Conservation (phyloP, 768 basidiomycete genomes). For the Hemileccinum impolitum region DNA sequence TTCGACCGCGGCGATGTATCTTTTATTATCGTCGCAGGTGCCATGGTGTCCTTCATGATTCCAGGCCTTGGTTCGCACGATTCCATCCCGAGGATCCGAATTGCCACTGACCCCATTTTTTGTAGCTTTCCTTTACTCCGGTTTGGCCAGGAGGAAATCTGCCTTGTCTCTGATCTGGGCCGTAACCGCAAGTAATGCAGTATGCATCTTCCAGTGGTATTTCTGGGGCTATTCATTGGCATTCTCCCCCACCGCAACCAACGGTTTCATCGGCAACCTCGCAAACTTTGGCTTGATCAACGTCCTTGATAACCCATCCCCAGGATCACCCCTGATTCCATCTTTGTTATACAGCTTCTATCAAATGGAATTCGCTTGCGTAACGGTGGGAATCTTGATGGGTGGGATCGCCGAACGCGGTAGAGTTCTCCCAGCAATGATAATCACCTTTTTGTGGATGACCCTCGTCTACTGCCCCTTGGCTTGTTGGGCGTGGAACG, state of each 20-base stretch:
- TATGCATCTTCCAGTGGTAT: constrained; percentile 80
- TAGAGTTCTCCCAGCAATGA: constrained; percentile 74
- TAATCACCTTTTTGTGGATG: constrained; percentile 81
- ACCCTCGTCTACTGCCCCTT: constrained; percentile 87
- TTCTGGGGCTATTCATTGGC: constrained; percentile 83
- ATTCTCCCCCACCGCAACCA: constrained; percentile 73
- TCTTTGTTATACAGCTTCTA: constrained; percentile 82
- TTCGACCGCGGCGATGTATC: constrained; percentile 71
- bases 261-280: constrained; percentile 78
- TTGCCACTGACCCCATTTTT: background rate
- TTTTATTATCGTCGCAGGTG: constrained; percentile 65
- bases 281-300: constrained; percentile 71
- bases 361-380: constrained; percentile 84
- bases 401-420: constrained; percentile 86
- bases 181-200: constrained; percentile 67
- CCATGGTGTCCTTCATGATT: constrained; percentile 75
- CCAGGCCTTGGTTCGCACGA: constrained; percentile 58
- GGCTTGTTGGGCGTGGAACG: constrained; percentile 82
- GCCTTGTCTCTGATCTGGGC: constrained; percentile 74
- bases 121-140: constrained; percentile 70
- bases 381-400: constrained; percentile 74
- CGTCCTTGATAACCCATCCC: constrained; percentile 69
- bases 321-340: constrained; percentile 79
- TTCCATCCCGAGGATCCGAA: constrained; percentile 1
- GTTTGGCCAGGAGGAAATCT: constrained; percentile 66